Evolutionary conservation across 495 filamentous ascomycete species (phyloP).

Genomic region (Trichoderma asperelloides): DNA sequence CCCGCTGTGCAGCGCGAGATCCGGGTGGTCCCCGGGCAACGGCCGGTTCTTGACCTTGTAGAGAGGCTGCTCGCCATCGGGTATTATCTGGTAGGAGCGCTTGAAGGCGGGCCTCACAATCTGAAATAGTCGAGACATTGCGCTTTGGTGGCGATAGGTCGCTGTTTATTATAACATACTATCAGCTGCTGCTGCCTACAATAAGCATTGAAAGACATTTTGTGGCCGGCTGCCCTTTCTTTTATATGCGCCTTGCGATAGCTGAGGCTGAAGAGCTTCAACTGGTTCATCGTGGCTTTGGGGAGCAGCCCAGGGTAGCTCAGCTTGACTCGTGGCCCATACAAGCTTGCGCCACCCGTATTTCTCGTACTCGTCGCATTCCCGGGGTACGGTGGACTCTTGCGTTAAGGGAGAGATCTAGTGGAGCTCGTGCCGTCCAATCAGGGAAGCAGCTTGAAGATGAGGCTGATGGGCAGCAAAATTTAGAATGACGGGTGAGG

Average conservation of each 20-base stretch:
- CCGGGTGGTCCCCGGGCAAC: background rate
- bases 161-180: background rate
- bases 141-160: background rate
- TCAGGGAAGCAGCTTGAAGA: too few species aligned
- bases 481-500: too few species aligned
- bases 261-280: background rate
- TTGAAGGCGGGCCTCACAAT: background rate
- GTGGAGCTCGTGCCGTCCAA: background rate
- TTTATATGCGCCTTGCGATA: background rate
- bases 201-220: background rate
- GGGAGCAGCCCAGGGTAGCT: background rate
- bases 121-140: background rate
- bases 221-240: background rate
- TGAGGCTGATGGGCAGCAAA: too few species aligned
- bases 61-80: background rate
- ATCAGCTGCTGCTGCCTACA: background rate
- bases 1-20: background rate
- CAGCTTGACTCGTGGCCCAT: background rate
- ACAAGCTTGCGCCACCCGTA: background rate
- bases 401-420: background rate
- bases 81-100: background rate
- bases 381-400: background rate
- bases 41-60: constrained; percentile 3
- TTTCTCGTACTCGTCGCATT: constrained; percentile 5
- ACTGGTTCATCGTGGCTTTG: background rate